A percentile compares a stretch with the other conserved stretches of the same genome.
phyloP scores from a whole-genome alignment of 768 basidiomycete species.

The Hirschioporus abietinus region DNA sequence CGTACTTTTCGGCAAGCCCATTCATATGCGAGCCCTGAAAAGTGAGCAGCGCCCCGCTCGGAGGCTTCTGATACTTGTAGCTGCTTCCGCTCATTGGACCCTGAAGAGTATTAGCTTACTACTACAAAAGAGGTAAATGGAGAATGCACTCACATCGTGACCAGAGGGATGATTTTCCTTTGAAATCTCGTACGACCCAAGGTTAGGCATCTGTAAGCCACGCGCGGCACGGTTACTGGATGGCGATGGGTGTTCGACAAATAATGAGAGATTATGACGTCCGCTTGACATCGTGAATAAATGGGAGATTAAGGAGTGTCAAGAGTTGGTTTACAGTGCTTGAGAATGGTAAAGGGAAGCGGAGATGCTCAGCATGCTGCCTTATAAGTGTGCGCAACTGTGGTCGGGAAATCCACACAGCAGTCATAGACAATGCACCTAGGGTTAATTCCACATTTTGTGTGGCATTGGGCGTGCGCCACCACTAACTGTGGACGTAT shows the following conservation, averaged over 20 bases:
- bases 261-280: neutral
- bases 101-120: neutral
- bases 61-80: neutral
- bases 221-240: neutral
- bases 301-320: neutral
- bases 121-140: neutral
- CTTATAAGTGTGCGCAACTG: neutral
- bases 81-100: neutral
- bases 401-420: neutral
- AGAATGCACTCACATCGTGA: neutral
- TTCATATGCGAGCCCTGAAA: neutral
- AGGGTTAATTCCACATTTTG: too few species aligned
- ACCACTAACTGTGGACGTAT: neutral
- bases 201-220: neutral
- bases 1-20: neutral
- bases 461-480: too few species aligned
- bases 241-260: neutral
- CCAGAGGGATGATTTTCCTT: neutral
- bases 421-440: neutral
- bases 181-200: neutral
- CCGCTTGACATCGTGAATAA: neutral
- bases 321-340: neutral
- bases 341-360: neutral
- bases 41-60: neutral
- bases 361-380: neutral